These are phyloP conservation scores for Neofusicoccum kwambonambiense DNA, from an alignment of 2,329 filamentous ascomycete genomes.

Conservation along the genomic window DNA sequence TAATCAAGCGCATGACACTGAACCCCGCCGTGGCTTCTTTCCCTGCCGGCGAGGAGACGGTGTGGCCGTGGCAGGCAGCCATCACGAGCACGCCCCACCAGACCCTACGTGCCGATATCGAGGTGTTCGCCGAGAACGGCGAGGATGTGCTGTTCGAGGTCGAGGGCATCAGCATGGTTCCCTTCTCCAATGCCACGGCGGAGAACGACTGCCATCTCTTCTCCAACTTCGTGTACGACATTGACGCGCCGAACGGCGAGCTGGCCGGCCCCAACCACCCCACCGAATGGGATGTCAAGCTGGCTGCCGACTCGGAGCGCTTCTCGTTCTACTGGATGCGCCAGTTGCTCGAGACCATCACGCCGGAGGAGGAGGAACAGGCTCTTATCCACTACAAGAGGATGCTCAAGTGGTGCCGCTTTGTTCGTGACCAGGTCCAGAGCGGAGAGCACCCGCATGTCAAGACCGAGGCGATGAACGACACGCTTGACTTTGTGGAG, in stretches of 20 bases:
- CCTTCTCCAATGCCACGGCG: too few species aligned
- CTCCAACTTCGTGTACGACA: not conserved
- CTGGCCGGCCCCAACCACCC: not conserved
- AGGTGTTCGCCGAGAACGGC: not conserved
- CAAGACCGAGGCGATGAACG: too few species aligned
- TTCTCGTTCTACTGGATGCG: too few species aligned
- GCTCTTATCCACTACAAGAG: not conserved
- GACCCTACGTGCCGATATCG: not conserved
- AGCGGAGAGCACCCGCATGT: not conserved
- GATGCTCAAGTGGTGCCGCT: not conserved
- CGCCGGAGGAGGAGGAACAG: not conserved
- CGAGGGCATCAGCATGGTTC: not conserved
- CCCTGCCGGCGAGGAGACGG: not conserved
- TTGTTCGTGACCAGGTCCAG: not conserved
- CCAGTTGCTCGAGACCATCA: too few species aligned
- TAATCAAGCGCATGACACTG: slow-evolving; percentile 21
- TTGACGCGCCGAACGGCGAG: not conserved
- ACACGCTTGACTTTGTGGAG: too few species aligned
- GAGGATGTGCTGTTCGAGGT: not conserved
- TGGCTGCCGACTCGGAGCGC: too few species aligned
- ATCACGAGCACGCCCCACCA: not conserved
- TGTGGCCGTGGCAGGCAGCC: not conserved
- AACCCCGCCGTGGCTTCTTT: too few species aligned
- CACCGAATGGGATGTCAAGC: not conserved
- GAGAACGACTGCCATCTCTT: not conserved